These are phyloP conservation scores for Berkeleyomyces basicola DNA, from an alignment of 2,329 filamentous ascomycete genomes.

Conservation along the genomic window DNA sequence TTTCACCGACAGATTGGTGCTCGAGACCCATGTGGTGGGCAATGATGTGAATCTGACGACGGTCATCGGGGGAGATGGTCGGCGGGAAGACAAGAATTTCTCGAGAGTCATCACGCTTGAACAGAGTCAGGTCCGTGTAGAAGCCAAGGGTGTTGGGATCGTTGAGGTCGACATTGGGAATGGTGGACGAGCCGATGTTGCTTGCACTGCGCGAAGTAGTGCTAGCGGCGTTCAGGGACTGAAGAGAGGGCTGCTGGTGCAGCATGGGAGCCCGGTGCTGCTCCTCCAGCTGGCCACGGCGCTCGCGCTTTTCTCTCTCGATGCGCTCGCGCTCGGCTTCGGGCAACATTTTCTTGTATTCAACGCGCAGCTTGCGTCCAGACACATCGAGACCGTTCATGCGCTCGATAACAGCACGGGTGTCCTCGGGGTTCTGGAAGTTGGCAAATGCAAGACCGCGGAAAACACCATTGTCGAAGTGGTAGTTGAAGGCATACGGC, in stretches of 20 bases:
- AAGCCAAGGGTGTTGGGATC: slow-evolving; percentile 74
- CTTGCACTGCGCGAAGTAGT: background rate
- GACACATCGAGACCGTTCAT: slow-evolving; percentile 95
- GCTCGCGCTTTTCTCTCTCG: slow-evolving; percentile 90
- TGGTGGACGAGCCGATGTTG: slow-evolving; percentile 1
- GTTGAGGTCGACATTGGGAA: slow-evolving; percentile 69
- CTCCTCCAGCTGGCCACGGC: slow-evolving; percentile 88
- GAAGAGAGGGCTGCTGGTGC: slow-evolving; percentile 74
- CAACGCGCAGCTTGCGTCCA: slow-evolving; percentile 82
- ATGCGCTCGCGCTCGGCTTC: slow-evolving; percentile 88
- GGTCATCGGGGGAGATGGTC: slow-evolving; percentile 64
- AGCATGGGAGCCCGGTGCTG: slow-evolving; percentile 70
- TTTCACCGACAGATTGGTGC: slow-evolving; percentile 77
- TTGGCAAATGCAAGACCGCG: slow-evolving; percentile 93
- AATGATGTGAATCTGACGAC: slow-evolving; percentile 80
- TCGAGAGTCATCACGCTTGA: slow-evolving; percentile 61
- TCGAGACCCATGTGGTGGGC: slow-evolving; percentile 89
- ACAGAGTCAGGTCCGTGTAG: slow-evolving; percentile 79
- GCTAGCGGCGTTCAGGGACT: slow-evolving; percentile 39
- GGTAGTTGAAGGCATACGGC: slow-evolving; percentile 98
- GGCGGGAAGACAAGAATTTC: slow-evolving; percentile 76
- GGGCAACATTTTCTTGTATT: slow-evolving; percentile 99
- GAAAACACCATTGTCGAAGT: slow-evolving; percentile 97
- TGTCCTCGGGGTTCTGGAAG: slow-evolving; percentile 91
- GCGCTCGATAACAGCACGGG: slow-evolving; percentile 74